Evolutionary conservation across 176 grass and related monocot genomes (phyloP), one percentile per base, ranked within the genome.

Genomic region (Phoenix dactylifera): DNA sequence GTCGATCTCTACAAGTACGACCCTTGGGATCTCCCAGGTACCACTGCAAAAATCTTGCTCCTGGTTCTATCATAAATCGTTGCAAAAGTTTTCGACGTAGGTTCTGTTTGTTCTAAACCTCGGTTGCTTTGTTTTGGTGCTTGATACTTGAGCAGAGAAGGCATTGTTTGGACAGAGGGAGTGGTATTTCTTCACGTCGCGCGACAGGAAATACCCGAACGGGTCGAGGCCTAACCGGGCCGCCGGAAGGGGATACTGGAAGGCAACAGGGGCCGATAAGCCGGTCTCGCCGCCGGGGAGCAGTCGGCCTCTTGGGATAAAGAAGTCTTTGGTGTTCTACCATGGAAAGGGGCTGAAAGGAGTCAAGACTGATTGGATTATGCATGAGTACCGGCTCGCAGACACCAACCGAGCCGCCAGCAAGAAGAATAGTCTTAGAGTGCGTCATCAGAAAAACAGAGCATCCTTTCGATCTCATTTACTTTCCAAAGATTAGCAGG

Each of bases 21-120:
- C 52, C 71, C 71, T 0, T 74, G 71, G 71, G 51, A 74, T 4
- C 71, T 74, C 16, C 71, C 71, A 25, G 71, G 71, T 74, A 72
- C 14, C 22, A 4, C 18, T 14, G 12, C 35, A 44, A 44, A 44
- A 7, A 44, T 9, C 35, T 44, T 44, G 35, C 10, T 44, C 35
- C 35, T 1, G 1, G 6, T 39, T 28, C 5, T 4, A 5, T 28
- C 26, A 5, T 4, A 5, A 4, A 20, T 20, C 26, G 32, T 12
- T 12, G 7, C 10, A 1, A 44, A 44, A 44, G 10, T 14, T 10
- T 44, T 44, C 35, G 35, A 44, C 9, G 35, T 9, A 44, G 12
- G 35, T 44, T 44, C 1, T 12, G 35, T 44, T 44, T 44, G 35
- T 44, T 44, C 9, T 44, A 1, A 44, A 3, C 10, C 35, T 1